Evolutionary conservation across 805 yeast genomes (phyloP).

Genomic region (Lachancea meyersii): DNA sequence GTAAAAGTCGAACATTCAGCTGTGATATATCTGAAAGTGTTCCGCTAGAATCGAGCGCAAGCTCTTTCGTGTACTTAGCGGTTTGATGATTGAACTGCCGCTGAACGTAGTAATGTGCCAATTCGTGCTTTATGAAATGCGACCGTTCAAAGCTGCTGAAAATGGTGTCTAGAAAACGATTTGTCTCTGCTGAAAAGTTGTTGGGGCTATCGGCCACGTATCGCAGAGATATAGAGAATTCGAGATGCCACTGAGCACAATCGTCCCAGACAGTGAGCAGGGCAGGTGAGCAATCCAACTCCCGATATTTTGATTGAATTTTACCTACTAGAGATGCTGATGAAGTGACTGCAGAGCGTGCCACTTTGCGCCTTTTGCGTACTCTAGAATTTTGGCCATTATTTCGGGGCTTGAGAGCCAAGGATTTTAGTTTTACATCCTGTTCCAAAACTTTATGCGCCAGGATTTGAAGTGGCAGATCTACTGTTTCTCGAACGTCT

Average conservation of each 20-base stretch:
- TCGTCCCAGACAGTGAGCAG: background rate
- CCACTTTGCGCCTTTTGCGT: constrained; percentile 2
- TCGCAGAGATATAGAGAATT: constrained; percentile 2
- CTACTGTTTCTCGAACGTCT: background rate
- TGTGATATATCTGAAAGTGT: constrained; percentile 7
- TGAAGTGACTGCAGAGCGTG: background rate
- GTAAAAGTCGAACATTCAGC: constrained; percentile 22
- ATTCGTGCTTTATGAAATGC: constrained; percentile 6
- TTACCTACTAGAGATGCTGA: constrained; percentile 2
- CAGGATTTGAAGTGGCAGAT: constrained; percentile 4
- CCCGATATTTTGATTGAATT: constrained; percentile 6
- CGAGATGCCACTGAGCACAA: constrained; percentile 6
- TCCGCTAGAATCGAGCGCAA: constrained; percentile 4
- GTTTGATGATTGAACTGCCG: constrained; percentile 23
- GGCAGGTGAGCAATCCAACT: constrained; percentile 6
- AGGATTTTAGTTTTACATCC: background rate
- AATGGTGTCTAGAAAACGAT: constrained; percentile 18
- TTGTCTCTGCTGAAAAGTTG: constrained; percentile 24
- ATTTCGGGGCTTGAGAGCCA: background rate
- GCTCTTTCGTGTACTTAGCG: constrained; percentile 18
- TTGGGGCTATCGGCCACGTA: constrained; percentile 17
- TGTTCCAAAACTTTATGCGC: constrained; percentile 7
- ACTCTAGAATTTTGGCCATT: background rate
- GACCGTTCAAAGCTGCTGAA: constrained; percentile 12
- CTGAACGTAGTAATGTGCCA: constrained; percentile 19